These are phyloP conservation scores for Nissolia schottii DNA, from an alignment of 306 rosid genomes.

Conservation along the genomic window DNA sequence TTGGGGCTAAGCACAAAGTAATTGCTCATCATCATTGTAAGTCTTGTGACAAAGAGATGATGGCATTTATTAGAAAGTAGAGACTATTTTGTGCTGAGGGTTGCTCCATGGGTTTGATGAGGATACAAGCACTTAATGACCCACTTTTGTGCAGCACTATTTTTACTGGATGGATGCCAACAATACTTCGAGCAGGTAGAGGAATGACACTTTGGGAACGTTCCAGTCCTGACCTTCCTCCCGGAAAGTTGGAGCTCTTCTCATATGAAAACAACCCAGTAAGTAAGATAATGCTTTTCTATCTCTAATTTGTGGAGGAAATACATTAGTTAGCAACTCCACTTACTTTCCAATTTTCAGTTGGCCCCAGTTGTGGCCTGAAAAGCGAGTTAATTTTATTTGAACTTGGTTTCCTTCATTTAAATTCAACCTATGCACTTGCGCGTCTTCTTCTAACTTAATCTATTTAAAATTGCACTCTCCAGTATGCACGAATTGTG, in stretches of 20 bases:
- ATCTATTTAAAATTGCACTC: background rate
- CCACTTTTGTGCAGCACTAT: slow-evolving; percentile 54
- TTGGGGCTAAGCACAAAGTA: background rate
- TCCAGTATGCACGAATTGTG: slow-evolving; percentile 75
- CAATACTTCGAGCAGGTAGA: slow-evolving; percentile 81
- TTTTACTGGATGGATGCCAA: slow-evolving; percentile 92
- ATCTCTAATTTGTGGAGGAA: background rate
- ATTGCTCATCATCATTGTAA: background rate
- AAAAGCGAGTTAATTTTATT: background rate
- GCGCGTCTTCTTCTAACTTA: background rate
- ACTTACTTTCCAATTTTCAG: background rate
- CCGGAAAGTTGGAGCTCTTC: slow-evolving; percentile 71
- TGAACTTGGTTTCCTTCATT: background rate
- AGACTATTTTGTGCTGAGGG: background rate
- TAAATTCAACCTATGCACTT: slow-evolving; percentile 15
- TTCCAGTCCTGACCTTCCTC: slow-evolving; percentile 54
- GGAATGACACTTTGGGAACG: slow-evolving; percentile 85
- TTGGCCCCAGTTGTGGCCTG: background rate
- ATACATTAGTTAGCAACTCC: background rate
- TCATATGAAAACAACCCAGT: slow-evolving; percentile 86
- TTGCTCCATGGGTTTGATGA: slow-evolving; percentile 3
- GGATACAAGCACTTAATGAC: background rate
- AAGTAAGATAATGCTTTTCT: slow-evolving; percentile 40
- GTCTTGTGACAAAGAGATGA: background rate
- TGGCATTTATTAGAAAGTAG: background rate